Evolutionary conservation across 2,329 filamentous ascomycete genomes (phyloP).

Genomic region (Teratosphaeria nubilosa): DNA sequence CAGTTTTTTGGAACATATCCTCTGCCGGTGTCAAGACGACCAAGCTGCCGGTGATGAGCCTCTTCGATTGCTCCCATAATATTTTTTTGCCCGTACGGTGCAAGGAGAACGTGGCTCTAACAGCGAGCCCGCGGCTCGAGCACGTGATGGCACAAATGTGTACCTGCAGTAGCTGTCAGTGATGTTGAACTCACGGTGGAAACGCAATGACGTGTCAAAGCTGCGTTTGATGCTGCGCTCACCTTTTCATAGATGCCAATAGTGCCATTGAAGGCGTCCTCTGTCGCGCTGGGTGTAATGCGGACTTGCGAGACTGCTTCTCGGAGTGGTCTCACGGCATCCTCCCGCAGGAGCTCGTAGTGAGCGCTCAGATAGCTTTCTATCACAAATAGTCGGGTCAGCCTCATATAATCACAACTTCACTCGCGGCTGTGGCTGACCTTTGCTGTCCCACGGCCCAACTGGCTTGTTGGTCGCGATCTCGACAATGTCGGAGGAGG

Average conservation of each 20-base stretch:
- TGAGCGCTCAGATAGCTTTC: slow-evolving; percentile 61
- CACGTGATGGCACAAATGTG: slow-evolving; percentile 57
- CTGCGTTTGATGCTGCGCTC: slow-evolving; percentile 11
- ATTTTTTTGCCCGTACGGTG: slow-evolving; percentile 55
- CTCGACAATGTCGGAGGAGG: slow-evolving; percentile 11
- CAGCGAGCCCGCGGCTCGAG: slow-evolving; percentile 51
- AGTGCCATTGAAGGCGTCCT: slow-evolving; percentile 33
- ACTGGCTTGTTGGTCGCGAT: slow-evolving; percentile 41
- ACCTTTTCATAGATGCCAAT: slow-evolving; percentile 62
- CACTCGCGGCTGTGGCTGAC: slow-evolving; percentile 4
- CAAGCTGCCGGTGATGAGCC: slow-evolving; percentile 45
- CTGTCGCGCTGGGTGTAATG: slow-evolving; percentile 49
- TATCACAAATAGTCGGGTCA: slow-evolving; percentile 4
- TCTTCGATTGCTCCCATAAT: slow-evolving; percentile 54
- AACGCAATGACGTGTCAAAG: slow-evolving; percentile 1
- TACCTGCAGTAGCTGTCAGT: slow-evolving; percentile 41
- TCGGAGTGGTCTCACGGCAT: slow-evolving; percentile 59
- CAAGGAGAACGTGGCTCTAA: slow-evolving; percentile 61
- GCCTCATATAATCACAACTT: not conserved
- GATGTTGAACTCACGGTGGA: not conserved
- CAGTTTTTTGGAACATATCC: slow-evolving; percentile 56
- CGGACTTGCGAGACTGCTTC: slow-evolving; percentile 52
- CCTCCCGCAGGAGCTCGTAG: slow-evolving; percentile 66
- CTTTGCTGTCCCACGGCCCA: slow-evolving; percentile 48
- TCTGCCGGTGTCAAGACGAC: slow-evolving; percentile 44